Base-by-base conservation (phyloP, 768 basidiomycete genomes). In the Lactarius tabidus region DNA sequence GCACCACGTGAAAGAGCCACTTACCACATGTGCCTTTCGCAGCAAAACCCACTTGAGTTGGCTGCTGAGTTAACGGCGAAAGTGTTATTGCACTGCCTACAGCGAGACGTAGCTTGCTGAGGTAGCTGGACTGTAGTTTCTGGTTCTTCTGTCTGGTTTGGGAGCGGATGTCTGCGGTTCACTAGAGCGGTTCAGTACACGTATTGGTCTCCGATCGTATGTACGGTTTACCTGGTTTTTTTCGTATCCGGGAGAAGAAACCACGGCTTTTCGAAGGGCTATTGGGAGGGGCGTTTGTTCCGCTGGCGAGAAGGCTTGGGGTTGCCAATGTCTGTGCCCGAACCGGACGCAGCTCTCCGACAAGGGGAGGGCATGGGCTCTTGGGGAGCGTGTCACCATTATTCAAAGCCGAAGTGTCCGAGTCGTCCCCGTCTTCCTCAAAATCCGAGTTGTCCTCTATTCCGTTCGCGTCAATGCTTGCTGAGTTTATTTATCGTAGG, bases 31-130 rank as follows among this genome's bases (percentile, higher is more conserved):
- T 64, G 52, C 2, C 2, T 1, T 5, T 54, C 7, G 31, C 33
- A 20, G 52, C 63, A 64, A 41, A 64, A 64, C 18, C 63, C 52
- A 29, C 39, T 28, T 20, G 45, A 29, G 18, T 33, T 20, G 7
- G 26, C 39, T 6, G 41, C n/a, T 29, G 14, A 5, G 36, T 23
- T n/a, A n/a, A 1, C 45, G 14, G 23, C 39, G 31, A 9, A 12
- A 3, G n/a, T 0, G n/a, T 1, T 3, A 23, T 23, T 0, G 45
- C 63, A 64, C 23, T 31, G 14, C 17, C 18, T 36, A 29, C 58
- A 60, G 1, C 8, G 10, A n/a, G 23, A 14, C 1, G 9, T 31
- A 1, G 31, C 18, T 31, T 15, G n/a, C 18, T 4, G 57, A 29
- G 17, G 38, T 3, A 17, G 26, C 1, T 45, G 10, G 56, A 15